Evolutionary conservation across 257 asterid genomes (phyloP), one percentile per base, ranked within the genome.

Genomic region (Henckelia pumila): DNA sequence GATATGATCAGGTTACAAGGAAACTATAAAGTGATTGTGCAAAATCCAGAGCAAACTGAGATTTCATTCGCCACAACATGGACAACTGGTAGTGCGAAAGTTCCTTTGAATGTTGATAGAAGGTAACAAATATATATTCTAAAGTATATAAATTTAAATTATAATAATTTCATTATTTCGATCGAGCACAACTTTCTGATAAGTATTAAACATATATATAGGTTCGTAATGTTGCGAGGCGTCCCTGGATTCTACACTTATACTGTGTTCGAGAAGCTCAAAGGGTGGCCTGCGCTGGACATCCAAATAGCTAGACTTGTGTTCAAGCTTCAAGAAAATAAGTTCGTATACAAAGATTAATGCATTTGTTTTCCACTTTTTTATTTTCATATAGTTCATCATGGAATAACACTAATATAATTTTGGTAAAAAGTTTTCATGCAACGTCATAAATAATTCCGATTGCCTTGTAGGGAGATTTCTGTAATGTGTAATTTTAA

Each of bases 51-150:
- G 6, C 78, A 68, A 58, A 57, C 32, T 2, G 82, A 80, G 75
- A 57, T 80, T 61, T 80, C 85, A 56, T 80, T 80, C 52, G 61
- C 52, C 4, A 77, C 74, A 68, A 68, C 47, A 17, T 74, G 78
- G 78, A 13, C 72, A 44, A 55, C 59, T 16, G 19, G 8, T 52
- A 56, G 24, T 37, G 25, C 11, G 57, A 14, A 23, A 25, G 74
- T 57, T 30, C 85, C 85, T 0, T 10, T 80, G 22, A 74, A 77
- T 13, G 50, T 80, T 19, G 85, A 80, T 68, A 71, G 65, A 61
- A 74, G 82, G 85, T 72, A 49, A 40, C n/a, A 40, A 40, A 13
- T 40, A 35, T 40, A 40, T 2, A 5, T 40, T 40, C 5, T 10
- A 40, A 40, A 40, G 11, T 4, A 2, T 40, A 8, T 13, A 7